Evolutionary conservation across 163 green algal species (phyloP), one percentile per base, ranked within the genome.

Genomic region (Coccomyxa subellipsoidea): DNA sequence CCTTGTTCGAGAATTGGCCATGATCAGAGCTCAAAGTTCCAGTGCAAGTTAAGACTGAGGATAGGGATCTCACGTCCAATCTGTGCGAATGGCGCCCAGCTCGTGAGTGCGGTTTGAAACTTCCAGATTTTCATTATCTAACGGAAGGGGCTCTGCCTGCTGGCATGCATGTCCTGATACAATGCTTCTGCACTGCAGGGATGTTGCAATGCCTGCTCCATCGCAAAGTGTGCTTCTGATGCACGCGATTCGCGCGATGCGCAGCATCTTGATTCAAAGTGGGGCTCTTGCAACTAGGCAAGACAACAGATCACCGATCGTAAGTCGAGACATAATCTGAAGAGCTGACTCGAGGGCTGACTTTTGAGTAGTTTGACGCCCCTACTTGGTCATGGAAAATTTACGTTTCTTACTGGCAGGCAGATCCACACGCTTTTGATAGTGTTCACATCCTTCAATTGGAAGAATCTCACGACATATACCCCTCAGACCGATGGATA

Each of bases 31-130:
- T n/a, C n/a, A n/a, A n/a, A n/a, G n/a, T n/a, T n/a, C n/a, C n/a
- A n/a, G n/a, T 27, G 5, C 23, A 35, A 3, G 37, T 35, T 72
- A 9, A 69, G 38, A 21, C 38, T 18, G 7, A 47, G 59, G 47
- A n/a, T 80, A 34, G 36, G 12, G 71, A 76, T 53, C 34, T 8
- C 78, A 97, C 93, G 91, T 97, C 94, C 94, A 97, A 86, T 97
- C 90, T 0, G 86, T 97, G 40, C 94, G 89, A 6, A 97, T 87
- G 32, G 77, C 83, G 21, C 94, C 94, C 37, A 97, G 87, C 79
- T 96, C 90, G 0, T 59, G 54, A 32, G 77, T 75, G 92, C 92
- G 47, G 27, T 34, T 25, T 36, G 69, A 37, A 76, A 23, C 0
- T 76, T 76, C 69, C 27, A 76, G 12, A 36, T 7, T 76, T 18